Percentiles rank a stretch among this genome's conserved stretches.
Conservation (phyloP, 192 early-diverging fungal species). For the Cetraspora pellucida region DNA sequence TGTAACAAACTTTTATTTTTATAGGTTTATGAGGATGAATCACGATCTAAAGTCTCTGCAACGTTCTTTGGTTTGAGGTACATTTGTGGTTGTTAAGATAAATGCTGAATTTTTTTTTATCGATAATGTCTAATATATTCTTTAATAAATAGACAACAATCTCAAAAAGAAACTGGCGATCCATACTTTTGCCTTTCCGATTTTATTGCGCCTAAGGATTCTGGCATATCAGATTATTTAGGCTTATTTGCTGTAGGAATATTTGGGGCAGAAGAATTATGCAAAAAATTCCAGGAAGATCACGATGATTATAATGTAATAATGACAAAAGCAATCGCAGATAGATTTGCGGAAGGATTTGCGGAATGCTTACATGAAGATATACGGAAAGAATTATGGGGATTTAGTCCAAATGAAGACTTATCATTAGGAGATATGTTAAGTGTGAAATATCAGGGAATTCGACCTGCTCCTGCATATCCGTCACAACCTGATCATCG, state of each 20-base stretch:
- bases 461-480: slow-evolving; percentile 93
- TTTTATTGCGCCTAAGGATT: slow-evolving; percentile 83
- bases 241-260: slow-evolving; percentile 90
- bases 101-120: neutral
- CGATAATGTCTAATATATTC: neutral
- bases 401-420: slow-evolving; percentile 79
- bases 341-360: slow-evolving; percentile 90
- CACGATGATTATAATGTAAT: slow-evolving; percentile 92
- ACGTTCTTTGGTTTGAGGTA: slow-evolving; percentile 90
- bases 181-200: slow-evolving; percentile 89
- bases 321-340: slow-evolving; percentile 94
- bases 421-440: slow-evolving; percentile 81
- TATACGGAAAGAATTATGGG: slow-evolving; percentile 87
- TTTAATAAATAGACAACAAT: slow-evolving; percentile 39
- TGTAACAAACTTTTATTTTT: neutral
- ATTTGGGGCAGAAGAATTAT: slow-evolving; percentile 88
- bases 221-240: slow-evolving; percentile 81
- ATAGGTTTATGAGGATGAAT: slow-evolving; percentile 74
- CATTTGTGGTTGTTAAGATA: slow-evolving; percentile 29
- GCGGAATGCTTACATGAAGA: slow-evolving; percentile 90
- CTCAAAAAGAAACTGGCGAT: slow-evolving; percentile 73
- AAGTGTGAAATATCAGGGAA: slow-evolving; percentile 92
- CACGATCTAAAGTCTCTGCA: slow-evolving; percentile 61
- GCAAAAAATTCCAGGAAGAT: slow-evolving; percentile 74
- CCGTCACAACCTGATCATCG: slow-evolving; percentile 95